Conservation (phyloP, 2,329 filamentous ascomycete species). For the Botrytis fabae region DNA sequence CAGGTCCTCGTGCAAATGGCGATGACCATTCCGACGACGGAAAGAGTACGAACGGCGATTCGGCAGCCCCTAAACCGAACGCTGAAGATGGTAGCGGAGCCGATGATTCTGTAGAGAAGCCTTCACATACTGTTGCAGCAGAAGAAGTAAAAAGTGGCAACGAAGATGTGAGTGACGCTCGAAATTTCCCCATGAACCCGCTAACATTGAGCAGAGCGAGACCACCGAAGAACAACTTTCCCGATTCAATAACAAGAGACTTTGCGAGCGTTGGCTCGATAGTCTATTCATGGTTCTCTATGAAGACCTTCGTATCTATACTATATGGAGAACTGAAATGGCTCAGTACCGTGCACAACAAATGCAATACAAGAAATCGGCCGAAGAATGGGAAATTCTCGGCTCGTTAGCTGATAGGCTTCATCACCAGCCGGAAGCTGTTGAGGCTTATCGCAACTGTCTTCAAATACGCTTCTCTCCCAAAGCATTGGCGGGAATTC, state of each 20-base stretch:
- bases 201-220: slow-evolving; percentile 50
- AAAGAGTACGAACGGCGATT: slow-evolving; percentile 39
- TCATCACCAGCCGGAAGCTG: slow-evolving; percentile 86
- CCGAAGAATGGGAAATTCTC: slow-evolving; percentile 97
- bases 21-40: slow-evolving; percentile 41
- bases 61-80: slow-evolving; percentile 31
- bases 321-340: slow-evolving; percentile 98
- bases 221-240: slow-evolving; percentile 74
- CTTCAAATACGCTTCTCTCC: slow-evolving; percentile 87
- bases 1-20: slow-evolving; percentile 54
- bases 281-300: slow-evolving; percentile 99
- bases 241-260: slow-evolving; percentile 92
- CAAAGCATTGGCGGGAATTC: slow-evolving; percentile 83
- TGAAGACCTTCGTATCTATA: slow-evolving; percentile 96
- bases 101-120: slow-evolving; percentile 65
- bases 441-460: slow-evolving; percentile 90
- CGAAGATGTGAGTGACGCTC: slow-evolving; percentile 59
- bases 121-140: slow-evolving; percentile 67
- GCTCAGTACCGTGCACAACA: slow-evolving; percentile 91
- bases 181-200: slow-evolving; percentile 33
- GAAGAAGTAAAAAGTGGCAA: slow-evolving; percentile 73
- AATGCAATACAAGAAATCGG: slow-evolving; percentile 93
- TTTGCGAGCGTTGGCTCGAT: slow-evolving; percentile 97
- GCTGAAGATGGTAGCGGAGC: slow-evolving; percentile 34
- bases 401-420: slow-evolving; percentile 89